Conservation (phyloP, 2,329 filamentous ascomycete species). For the Teratosphaeria nubilosa region DNA sequence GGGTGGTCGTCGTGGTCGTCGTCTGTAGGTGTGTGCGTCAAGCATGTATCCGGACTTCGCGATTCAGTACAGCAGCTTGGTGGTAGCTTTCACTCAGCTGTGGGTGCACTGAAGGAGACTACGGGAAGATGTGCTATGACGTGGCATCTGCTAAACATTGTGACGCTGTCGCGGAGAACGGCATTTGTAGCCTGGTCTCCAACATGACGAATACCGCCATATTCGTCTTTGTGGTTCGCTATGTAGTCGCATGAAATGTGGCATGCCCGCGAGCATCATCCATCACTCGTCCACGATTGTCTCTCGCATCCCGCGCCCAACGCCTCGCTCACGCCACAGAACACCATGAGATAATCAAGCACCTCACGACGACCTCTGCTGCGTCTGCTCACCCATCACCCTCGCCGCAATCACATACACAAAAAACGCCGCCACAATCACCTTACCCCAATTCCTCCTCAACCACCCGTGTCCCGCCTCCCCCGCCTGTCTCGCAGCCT, state of each 20-base stretch:
- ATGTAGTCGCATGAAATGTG: slow-evolving; percentile 3
- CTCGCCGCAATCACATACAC: slow-evolving; percentile 75
- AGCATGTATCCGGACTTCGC: neutral
- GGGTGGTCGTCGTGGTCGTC: slow-evolving; percentile 99
- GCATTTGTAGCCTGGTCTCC: slow-evolving; percentile 29
- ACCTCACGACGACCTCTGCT: neutral
- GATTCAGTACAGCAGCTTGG: neutral
- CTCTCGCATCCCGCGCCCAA: slow-evolving; percentile 4
- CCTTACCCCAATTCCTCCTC: slow-evolving; percentile 64
- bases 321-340: slow-evolving; percentile 20
- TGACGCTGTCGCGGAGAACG: slow-evolving; percentile 31
- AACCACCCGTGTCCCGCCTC: slow-evolving; percentile 78
- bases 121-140: neutral
- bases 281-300: neutral
- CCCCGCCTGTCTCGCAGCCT: slow-evolving; percentile 66
- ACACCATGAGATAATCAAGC: neutral
- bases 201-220: slow-evolving; percentile 1
- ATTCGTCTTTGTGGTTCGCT: neutral
- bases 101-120: slow-evolving; percentile 2
- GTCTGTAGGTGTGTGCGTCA: slow-evolving; percentile 55
- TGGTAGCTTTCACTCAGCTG: neutral
- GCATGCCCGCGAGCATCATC: neutral
- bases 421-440: slow-evolving; percentile 62
- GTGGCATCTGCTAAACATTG: slow-evolving; percentile 18
- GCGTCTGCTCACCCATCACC: slow-evolving; percentile 39